Base-by-base conservation (phyloP, 2,329 filamentous ascomycete genomes). In the Phialophora macrospora region DNA sequence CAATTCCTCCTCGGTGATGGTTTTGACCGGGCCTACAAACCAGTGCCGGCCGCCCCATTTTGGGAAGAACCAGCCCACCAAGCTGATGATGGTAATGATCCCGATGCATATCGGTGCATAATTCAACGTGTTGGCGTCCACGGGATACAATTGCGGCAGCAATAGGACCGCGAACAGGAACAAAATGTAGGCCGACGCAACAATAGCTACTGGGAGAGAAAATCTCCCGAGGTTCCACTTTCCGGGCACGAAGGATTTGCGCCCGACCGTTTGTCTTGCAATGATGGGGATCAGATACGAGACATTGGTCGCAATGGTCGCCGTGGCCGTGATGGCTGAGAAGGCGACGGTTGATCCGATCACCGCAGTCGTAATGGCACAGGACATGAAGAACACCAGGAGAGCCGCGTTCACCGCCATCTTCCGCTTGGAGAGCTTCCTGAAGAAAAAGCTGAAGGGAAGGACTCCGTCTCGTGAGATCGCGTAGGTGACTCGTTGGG, bases 91-190 rank as follows among this genome's bases (percentile, higher is more conserved):
- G 28, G 73, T 75, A 34, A 79, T 73, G 28, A 75, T 77, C 0
- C 75, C 76, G 63, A 80, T 78, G 64, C 75, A 76, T 26, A 79
- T 76, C 0, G 77, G 77, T 1, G 77, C 76, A 70, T 80, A 79
- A 60, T 80, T 80, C 24, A 80, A 66, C 0, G 76, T 78, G 71
- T 76, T 28, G 6, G 62, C 71, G 12, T 73, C 77, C 9, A 79
- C 76, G 7, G 78, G 78, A 66, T 77, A 80, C 4, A 77, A 6
- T 60, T 79, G 77, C 20, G 78, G 78, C 4, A 80, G 71, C 6
- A 78, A 49, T 9, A 80, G 70, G 3, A 79, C 76, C 14, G 74
- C 64, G 32, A 78, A 76, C 7, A 78, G 69, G 54, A 79, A 77
- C 60, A 71, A 65, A 51, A 79, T 79, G 55, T 77, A 78, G 7